These are phyloP conservation scores for Arthrocladium fulminans DNA, from an alignment of 2,329 filamentous ascomycete species.

Conservation along the genomic window DNA sequence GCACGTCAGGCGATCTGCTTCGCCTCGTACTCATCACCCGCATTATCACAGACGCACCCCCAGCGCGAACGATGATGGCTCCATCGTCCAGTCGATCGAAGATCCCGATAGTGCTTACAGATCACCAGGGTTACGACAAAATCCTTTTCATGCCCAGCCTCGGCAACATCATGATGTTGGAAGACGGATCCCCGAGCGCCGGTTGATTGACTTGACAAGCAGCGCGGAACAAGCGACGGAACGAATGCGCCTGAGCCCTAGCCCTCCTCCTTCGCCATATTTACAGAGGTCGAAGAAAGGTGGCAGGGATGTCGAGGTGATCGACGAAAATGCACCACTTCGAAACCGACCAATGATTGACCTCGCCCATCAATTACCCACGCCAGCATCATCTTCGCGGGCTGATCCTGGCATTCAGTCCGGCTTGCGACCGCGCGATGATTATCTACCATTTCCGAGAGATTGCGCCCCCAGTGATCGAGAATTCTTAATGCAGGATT, in stretches of 20 bases:
- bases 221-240: conserved; percentile 3
- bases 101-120: conserved; percentile 16
- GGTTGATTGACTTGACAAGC: conserved; percentile 5
- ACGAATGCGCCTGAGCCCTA: neutral
- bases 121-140: conserved; percentile 12
- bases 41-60: conserved; percentile 8
- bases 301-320: neutral
- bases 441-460: neutral
- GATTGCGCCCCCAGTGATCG: neutral
- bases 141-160: conserved; percentile 10
- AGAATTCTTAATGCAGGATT: neutral
- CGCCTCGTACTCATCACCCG: conserved; percentile 11
- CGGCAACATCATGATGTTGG: neutral
- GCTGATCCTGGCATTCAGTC: neutral
- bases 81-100: conserved; percentile 20
- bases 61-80: conserved; percentile 15
- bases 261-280: conserved; percentile 1
- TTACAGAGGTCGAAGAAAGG: neutral
- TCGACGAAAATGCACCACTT: neutral
- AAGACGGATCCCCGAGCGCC: neutral
- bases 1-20: conserved; percentile 16
- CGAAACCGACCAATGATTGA: conserved; percentile 2
- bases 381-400: neutral
- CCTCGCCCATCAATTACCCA: neutral
- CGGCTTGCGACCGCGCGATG: neutral